These are phyloP conservation scores for Lumnitzera littorea DNA, from an alignment of 345 rosid species.

Conservation along the genomic window DNA sequence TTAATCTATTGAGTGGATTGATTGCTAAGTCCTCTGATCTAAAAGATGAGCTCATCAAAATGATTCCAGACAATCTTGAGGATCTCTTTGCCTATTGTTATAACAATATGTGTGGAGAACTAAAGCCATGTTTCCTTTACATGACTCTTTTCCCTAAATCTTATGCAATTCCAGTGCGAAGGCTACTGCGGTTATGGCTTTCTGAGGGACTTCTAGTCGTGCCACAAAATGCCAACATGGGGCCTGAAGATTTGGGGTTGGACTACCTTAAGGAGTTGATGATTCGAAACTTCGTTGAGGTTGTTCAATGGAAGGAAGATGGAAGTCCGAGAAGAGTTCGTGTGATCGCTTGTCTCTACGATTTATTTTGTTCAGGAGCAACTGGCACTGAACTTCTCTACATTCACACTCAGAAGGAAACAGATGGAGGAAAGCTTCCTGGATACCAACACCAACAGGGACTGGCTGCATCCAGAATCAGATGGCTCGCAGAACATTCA, in stretches of 20 bases:
- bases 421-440: too few relatives aligned
- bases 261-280: conserved; percentile 11
- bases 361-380: conserved; percentile 7
- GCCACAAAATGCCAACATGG: background rate
- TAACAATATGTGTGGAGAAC: conserved; percentile 6
- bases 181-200: conserved; percentile 19
- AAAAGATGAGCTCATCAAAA: background rate
- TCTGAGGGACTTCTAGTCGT: conserved; percentile 14
- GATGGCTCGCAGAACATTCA: too few relatives aligned
- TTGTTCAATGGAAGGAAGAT: conserved; percentile 10
- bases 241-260: conserved; percentile 9
- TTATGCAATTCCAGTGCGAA: conserved; percentile 8
- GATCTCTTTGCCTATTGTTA: background rate
- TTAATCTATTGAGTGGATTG: background rate
- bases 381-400: conserved; percentile 5
- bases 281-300: conserved; percentile 10
- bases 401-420: background rate
- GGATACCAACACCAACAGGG: too few relatives aligned
- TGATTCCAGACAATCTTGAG: background rate
- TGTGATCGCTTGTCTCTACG: conserved; percentile 9
- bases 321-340: conserved; percentile 14
- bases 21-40: background rate
- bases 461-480: too few relatives aligned
- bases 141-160: conserved; percentile 14
- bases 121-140: conserved; percentile 16